Percentiles rank a stretch among this genome's conserved stretches.
These are phyloP conservation scores for Bipolaris cookei DNA, from an alignment of 2,329 filamentous ascomycete genomes.

Conservation along the genomic window DNA sequence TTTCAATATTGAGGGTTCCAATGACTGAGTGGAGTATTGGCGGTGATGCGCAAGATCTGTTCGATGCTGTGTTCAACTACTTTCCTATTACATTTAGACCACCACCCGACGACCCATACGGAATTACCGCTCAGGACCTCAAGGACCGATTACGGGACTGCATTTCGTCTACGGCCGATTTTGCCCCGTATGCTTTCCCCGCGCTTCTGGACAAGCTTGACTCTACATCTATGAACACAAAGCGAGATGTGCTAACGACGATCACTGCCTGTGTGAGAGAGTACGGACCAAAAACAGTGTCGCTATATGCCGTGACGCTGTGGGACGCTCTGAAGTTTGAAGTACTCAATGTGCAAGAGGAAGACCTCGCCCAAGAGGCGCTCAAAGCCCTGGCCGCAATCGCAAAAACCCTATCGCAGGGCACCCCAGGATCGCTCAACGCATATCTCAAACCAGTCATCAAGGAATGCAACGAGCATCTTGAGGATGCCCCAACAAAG, in stretches of 20 bases:
- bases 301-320: conserved; percentile 67
- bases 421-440: conserved; percentile 56
- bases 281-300: conserved; percentile 65
- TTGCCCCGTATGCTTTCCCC: conserved; percentile 72
- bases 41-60: conserved; percentile 62
- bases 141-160: conserved; percentile 69
- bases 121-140: conserved; percentile 71
- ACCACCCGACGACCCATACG: conserved; percentile 72
- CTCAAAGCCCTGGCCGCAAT: conserved; percentile 62
- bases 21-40: conserved; percentile 72
- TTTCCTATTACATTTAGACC: conserved; percentile 75
- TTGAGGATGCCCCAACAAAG: conserved; percentile 72
- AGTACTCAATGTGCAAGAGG: conserved; percentile 70
- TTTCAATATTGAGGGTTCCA: conserved; percentile 69
- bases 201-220: conserved; percentile 72
- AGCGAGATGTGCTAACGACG: conserved; percentile 71
- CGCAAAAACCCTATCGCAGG: conserved; percentile 60
- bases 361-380: conserved; percentile 67
- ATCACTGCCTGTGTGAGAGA: conserved; percentile 64
- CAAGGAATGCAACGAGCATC: conserved; percentile 71
- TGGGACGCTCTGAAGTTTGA: conserved; percentile 75
- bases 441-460: conserved; percentile 66
- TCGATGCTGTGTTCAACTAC: conserved; percentile 74
- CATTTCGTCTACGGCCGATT: conserved; percentile 66
- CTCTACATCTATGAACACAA: conserved; percentile 71